Percentiles rank a stretch among this genome's conserved stretches.
Conservation (phyloP, 371 early-diverging fungal genomes). For the Saksenaea vasiformis region DNA sequence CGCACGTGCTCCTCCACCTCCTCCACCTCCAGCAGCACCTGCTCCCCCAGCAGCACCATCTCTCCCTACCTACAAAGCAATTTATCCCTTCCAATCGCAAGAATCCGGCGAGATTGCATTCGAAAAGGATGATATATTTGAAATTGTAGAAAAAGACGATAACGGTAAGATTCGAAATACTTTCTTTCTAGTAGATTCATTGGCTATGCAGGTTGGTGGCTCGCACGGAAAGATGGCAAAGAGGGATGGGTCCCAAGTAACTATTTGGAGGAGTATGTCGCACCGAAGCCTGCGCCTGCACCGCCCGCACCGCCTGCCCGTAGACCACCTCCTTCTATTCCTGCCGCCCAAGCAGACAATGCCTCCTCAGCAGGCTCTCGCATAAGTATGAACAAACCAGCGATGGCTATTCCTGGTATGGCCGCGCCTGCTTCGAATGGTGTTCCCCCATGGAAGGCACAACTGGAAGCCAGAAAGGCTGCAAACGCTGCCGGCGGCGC, state of each 20-base stretch:
- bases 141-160: conserved; percentile 77
- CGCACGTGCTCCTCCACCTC: conserved; percentile 45
- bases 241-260: conserved; percentile 89
- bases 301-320: conserved; percentile 58
- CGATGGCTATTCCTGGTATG: conserved; percentile 24
- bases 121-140: conserved; percentile 68
- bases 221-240: conserved; percentile 69
- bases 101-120: conserved; percentile 72
- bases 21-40: conserved; percentile 55
- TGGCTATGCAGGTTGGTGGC: conserved; percentile 70
- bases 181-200: not conserved
- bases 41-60: conserved; percentile 45
- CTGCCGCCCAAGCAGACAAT: conserved; percentile 9
- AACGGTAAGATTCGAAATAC: conserved; percentile 44
- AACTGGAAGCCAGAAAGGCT: conserved; percentile 55
- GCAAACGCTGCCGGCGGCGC: conserved; percentile 17
- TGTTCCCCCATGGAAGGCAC: conserved; percentile 57
- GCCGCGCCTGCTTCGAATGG: conserved; percentile 21
- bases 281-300: conserved; percentile 51
- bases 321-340: conserved; percentile 48
- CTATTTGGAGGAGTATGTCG: conserved; percentile 67
- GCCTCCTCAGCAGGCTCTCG: not conserved
- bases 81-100: conserved; percentile 73
- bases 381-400: not conserved
- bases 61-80: conserved; percentile 68